These are phyloP conservation scores for Caryopteris hybrid DNA, from an alignment of 305 asterid genomes.

Conservation along the genomic window DNA sequence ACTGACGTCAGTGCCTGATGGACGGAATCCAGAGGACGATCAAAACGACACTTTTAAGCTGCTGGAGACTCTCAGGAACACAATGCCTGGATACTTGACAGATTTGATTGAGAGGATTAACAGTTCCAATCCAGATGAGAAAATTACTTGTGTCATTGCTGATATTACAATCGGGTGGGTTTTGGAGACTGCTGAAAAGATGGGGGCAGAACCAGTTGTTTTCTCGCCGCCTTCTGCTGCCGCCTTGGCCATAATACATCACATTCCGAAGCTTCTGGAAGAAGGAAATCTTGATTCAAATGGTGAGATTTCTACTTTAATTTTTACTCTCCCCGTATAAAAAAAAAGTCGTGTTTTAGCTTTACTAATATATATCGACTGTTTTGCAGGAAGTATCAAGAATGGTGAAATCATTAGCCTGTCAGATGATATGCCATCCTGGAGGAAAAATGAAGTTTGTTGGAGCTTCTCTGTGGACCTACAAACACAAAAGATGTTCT, in stretches of 20 bases:
- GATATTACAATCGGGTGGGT: constrained; percentile 42
- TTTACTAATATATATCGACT: too few relatives aligned
- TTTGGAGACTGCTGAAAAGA: constrained; percentile 28
- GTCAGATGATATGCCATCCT: constrained; percentile 16
- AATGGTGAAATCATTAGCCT: constrained; percentile 23
- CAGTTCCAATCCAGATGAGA: neutral
- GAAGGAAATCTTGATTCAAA: constrained; percentile 28
- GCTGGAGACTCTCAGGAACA: constrained; percentile 8
- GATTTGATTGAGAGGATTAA: constrained; percentile 33
- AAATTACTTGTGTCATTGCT: constrained; percentile 36
- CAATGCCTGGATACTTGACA: constrained; percentile 29
- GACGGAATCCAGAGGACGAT: constrained; percentile 20
- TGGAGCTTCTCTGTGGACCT: constrained; percentile 28
- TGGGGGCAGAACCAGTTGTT: constrained; percentile 28
- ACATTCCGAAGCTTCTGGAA: constrained; percentile 34
- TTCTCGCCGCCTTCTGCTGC: constrained; percentile 39
- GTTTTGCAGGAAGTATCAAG: constrained; percentile 20
- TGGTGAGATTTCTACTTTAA: constrained; percentile 15
- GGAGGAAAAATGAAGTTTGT: constrained; percentile 22
- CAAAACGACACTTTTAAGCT: constrained; percentile 8
- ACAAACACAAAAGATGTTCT: constrained; percentile 25
- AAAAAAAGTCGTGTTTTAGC: too few relatives aligned
- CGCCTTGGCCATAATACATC: constrained; percentile 2
- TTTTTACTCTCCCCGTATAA: too few relatives aligned
- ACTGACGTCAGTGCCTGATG: constrained; percentile 35